Base-by-base conservation (phyloP, 2,329 filamentous ascomycete genomes). In the Fusarium sterilihyphosum region DNA sequence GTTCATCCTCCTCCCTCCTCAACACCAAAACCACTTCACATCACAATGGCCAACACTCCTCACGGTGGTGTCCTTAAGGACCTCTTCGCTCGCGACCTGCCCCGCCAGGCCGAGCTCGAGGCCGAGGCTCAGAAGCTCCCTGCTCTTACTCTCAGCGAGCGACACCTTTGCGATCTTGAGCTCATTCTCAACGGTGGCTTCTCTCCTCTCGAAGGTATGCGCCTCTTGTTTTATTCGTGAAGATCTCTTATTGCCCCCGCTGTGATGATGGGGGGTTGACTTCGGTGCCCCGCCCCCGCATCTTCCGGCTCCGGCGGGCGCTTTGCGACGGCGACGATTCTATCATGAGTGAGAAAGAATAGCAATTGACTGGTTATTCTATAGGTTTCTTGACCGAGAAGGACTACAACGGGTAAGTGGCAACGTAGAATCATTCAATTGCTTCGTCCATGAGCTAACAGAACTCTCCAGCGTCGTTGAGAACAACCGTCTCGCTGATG, bases 1-100 rank as follows among this genome's bases (percentile, higher is more conserved):
- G 35, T 57, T 66, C 47, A 35, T 57, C 43, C 57, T 58, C 5
- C 41, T 33, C 56, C 33, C 52, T 53, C 44, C 40, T 35, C 54
- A 61, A 58, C 63, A 54, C 29, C 63, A 67, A 57, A 68, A 33
- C 35, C 54, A 46, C 38, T 54, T 63, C 67, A 72, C 70, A 67
- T 67, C 80, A 87, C 75, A 76, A 92, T 92, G 90, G 90, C 90
- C 80, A 92, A 92, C 84, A 80, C 90, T 83, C 93, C 94, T 77
- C 93, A 96, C 82, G 96, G 96, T 86, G 96, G 96, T 82, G 88
- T 96, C 88, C 94, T 99, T 82, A 98, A 98, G 93, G 96, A 99
- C 89, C 91, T 99, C 83, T 90, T 98, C 79, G 95, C 95, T 77
- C 93, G 96, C 86, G 96, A 99, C 90, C 90, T 92, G 74, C 93